These are phyloP conservation scores for Cymbidium sinense DNA, from an alignment of 106 monocot species.

Conservation along the genomic window DNA sequence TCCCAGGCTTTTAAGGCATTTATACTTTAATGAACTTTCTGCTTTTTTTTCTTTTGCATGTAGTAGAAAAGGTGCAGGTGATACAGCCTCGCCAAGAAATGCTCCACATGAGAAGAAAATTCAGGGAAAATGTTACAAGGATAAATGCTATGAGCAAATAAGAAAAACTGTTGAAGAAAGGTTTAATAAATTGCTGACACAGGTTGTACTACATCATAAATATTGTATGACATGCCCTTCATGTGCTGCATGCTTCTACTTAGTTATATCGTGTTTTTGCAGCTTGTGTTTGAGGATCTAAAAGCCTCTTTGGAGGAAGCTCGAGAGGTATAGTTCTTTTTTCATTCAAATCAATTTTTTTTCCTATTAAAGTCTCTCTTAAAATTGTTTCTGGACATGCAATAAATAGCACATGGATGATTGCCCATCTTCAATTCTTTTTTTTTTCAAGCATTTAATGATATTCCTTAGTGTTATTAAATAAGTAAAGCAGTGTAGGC, in stretches of 20 bases:
- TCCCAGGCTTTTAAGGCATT: too few species aligned
- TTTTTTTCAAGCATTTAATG: not conserved
- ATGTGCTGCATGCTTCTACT: constrained; percentile 10
- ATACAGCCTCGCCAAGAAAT: constrained; percentile 43
- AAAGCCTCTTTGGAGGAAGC: constrained; percentile 97
- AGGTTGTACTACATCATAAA: constrained; percentile 32
- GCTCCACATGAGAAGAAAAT: constrained; percentile 50
- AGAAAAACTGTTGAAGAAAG: constrained; percentile 87
- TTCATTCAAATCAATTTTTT: not conserved
- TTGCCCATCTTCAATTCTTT: not conserved
- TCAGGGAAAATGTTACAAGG: constrained; percentile 89
- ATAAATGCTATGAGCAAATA: constrained; percentile 98
- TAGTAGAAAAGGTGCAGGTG: constrained; percentile 61
- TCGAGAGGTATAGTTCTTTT: constrained; percentile 44
- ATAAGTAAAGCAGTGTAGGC: not conserved
- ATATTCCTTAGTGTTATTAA: not conserved
- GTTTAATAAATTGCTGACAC: constrained; percentile 74
- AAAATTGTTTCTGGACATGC: not conserved
- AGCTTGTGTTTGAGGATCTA: constrained; percentile 91
- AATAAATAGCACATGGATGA: not conserved
- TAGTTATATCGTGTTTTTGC: constrained; percentile 17
- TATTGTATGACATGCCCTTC: not conserved
- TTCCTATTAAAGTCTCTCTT: not conserved
- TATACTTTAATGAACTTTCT: not conserved
- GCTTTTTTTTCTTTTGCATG: constrained; percentile 4